Evolutionary conservation across 2,329 filamentous ascomycete species (phyloP).

Genomic region (Cryphonectria japonica): DNA sequence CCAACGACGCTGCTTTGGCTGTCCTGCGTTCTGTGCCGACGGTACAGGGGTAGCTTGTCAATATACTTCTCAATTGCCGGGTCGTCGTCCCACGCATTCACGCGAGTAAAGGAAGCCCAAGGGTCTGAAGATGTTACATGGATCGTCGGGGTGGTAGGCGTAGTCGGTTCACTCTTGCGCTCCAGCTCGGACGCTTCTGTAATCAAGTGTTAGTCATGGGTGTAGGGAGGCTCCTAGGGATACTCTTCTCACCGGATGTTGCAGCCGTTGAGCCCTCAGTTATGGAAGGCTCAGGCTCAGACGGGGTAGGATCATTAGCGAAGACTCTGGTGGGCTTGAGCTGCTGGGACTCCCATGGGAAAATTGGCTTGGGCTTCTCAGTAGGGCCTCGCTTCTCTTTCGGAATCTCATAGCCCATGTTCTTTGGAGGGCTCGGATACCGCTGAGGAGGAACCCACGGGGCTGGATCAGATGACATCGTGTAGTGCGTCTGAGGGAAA

Average conservation of each 20-base stretch:
- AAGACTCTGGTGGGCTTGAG: slow-evolving; percentile 69
- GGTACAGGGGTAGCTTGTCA: slow-evolving; percentile 70
- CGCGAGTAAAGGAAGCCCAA: slow-evolving; percentile 75
- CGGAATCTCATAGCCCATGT: slow-evolving; percentile 89
- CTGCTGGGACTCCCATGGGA: slow-evolving; percentile 83
- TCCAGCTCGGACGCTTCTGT: slow-evolving; percentile 43
- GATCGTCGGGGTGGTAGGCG: slow-evolving; percentile 54
- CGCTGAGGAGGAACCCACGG: slow-evolving; percentile 76
- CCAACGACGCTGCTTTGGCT: slow-evolving; percentile 38
- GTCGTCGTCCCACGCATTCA: slow-evolving; percentile 92
- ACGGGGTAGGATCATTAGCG: slow-evolving; percentile 49
- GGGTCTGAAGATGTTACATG: slow-evolving; percentile 56
- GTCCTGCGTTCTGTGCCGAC: slow-evolving; percentile 42
- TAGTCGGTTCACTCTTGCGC: slow-evolving; percentile 47
- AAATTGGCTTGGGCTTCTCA: slow-evolving; percentile 70
- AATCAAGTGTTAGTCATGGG: slow-evolving; percentile 39
- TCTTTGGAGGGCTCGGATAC: slow-evolving; percentile 81
- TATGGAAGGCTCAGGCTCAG: slow-evolving; percentile 36
- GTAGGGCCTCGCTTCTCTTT: slow-evolving; percentile 60
- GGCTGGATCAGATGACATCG: slow-evolving; percentile 76
- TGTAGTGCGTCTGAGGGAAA: slow-evolving; percentile 78
- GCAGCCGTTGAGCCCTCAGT: slow-evolving; percentile 37
- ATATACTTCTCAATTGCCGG: slow-evolving; percentile 89
- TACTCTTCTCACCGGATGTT: slow-evolving; percentile 35
- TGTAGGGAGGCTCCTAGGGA: slow-evolving; percentile 25